A percentile compares a stretch with the other conserved stretches of the same genome.
phyloP scores from a whole-genome alignment of 495 filamentous ascomycete species.

The Daldinia caldariorum region DNA sequence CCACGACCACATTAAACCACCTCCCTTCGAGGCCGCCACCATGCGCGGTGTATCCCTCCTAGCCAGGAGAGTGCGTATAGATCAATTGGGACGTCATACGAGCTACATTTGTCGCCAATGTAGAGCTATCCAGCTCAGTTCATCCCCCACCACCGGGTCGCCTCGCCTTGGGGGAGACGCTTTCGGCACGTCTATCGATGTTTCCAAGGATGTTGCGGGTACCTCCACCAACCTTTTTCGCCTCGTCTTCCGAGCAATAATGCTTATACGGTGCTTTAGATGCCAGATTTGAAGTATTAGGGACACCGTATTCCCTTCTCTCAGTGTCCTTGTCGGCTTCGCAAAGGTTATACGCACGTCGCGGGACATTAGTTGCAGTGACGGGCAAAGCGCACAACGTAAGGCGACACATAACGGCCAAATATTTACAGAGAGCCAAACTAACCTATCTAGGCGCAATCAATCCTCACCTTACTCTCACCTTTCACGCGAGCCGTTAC shows the following conservation, averaged over 20 bases:
- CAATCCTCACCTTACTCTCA: slow-evolving; percentile 85
- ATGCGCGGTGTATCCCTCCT: slow-evolving; percentile 47
- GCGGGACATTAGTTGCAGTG: slow-evolving; percentile 88
- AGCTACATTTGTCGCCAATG: slow-evolving; percentile 58
- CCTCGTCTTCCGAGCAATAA: background rate
- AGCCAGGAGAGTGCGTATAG: slow-evolving; percentile 31
- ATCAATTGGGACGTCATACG: slow-evolving; percentile 33
- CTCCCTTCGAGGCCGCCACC: slow-evolving; percentile 25
- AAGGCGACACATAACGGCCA: slow-evolving; percentile 34
- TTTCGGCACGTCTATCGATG: slow-evolving; percentile 53
- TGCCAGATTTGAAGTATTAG: slow-evolving; percentile 92
- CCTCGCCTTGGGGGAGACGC: slow-evolving; percentile 56
- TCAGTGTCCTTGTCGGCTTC: slow-evolving; percentile 92
- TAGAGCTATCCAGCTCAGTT: slow-evolving; percentile 64
- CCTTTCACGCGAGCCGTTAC: slow-evolving; percentile 80
- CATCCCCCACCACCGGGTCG: slow-evolving; percentile 61
- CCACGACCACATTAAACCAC: slow-evolving; percentile 3
- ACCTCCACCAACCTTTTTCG: slow-evolving; percentile 32
- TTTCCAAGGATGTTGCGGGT: slow-evolving; percentile 53
- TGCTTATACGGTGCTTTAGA: slow-evolving; percentile 62
- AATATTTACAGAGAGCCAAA: background rate
- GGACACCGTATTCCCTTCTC: slow-evolving; percentile 88
- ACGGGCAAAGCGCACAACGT: slow-evolving; percentile 93
- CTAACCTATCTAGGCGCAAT: slow-evolving; percentile 68
- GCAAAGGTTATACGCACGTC: slow-evolving; percentile 88